Evolutionary conservation across 2,329 filamentous ascomycete genomes (phyloP).

Genomic region (Xylaria sp.): DNA sequence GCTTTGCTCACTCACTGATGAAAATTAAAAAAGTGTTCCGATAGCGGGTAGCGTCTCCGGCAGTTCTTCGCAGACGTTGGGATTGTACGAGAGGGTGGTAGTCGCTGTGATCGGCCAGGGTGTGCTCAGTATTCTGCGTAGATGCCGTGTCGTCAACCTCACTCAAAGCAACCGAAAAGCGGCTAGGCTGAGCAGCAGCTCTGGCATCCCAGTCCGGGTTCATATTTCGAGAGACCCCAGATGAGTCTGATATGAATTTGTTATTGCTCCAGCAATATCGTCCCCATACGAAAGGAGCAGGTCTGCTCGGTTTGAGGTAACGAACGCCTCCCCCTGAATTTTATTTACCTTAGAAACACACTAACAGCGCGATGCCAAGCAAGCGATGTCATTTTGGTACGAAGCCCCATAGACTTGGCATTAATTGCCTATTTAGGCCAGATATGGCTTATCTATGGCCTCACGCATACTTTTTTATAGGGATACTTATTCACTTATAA

Average conservation of each 20-base stretch:
- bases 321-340: slow-evolving; percentile 12
- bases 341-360: slow-evolving; percentile 14
- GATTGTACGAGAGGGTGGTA: slow-evolving; percentile 22
- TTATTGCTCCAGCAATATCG: not conserved
- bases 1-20: slow-evolving; percentile 15
- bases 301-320: slow-evolving; percentile 5
- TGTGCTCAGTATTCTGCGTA: slow-evolving; percentile 1
- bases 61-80: slow-evolving; percentile 19
- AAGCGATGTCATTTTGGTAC: slow-evolving; percentile 21
- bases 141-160: slow-evolving; percentile 15
- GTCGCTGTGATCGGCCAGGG: slow-evolving; percentile 22
- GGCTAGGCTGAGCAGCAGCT: slow-evolving; percentile 11
- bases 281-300: slow-evolving; percentile 3
- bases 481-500: too few species aligned
- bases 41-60: slow-evolving; percentile 21
- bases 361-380: slow-evolving; percentile 20
- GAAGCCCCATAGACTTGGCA: slow-evolving; percentile 5
- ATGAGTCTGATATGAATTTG: slow-evolving; percentile 3
- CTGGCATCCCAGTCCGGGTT: slow-evolving; percentile 13
- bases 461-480: too few species aligned
- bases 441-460: not conserved
- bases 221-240: slow-evolving; percentile 6
- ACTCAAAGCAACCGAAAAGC: slow-evolving; percentile 7
- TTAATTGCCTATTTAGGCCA: not conserved
- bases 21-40: slow-evolving; percentile 12